Evolutionary conservation across 2,329 filamentous ascomycete species (phyloP), one percentile per base, ranked within the genome.

Genomic region (Aspergillus tubingensis): DNA sequence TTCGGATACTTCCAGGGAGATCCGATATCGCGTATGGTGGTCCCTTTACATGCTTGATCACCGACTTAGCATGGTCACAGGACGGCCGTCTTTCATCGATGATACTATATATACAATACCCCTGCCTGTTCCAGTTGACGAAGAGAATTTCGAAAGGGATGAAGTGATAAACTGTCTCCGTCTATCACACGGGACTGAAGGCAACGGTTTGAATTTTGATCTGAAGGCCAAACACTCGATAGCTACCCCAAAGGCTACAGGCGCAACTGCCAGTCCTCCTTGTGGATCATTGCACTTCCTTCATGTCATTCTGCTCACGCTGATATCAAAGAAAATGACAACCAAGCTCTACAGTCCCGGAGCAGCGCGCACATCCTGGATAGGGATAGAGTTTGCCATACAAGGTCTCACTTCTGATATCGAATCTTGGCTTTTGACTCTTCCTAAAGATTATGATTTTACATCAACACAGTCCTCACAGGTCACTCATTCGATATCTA

Each of bases 21-120:
- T 78, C 32, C 72, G 77, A 47, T 79, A 79, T 59, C 74, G 77
- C 17, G 73, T 80, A 19, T 81, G 79, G 79, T 80, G 78, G 76
- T 75, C 78, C 23, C 61, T 81, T 21, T 78, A 79, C 62, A 72
- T 71, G 8, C 59, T 80, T 17, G 79, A 81, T 55, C 76, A 78
- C 57, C 73, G 76, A 15, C 71, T 81, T 17, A 74, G 74, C 52
- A 70, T 76, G 32, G 76, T 80, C 67, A 80, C 78, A 2, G 79
- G 79, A n/a, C 73, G 79, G 44, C 77, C 78, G 15, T 77, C 76
- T 15, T 79, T 73, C 64, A 74, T 81, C 25, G 62, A 71, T n/a
- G 76, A 80, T 52, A 71, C 72, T 19, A 70, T 76, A 38, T 79
- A 76, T 65, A 79, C 76, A 21, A 77, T 76, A 5, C 76, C 78